Conservation (phyloP, 306 rosid species). For the Lupinus albus region DNA sequence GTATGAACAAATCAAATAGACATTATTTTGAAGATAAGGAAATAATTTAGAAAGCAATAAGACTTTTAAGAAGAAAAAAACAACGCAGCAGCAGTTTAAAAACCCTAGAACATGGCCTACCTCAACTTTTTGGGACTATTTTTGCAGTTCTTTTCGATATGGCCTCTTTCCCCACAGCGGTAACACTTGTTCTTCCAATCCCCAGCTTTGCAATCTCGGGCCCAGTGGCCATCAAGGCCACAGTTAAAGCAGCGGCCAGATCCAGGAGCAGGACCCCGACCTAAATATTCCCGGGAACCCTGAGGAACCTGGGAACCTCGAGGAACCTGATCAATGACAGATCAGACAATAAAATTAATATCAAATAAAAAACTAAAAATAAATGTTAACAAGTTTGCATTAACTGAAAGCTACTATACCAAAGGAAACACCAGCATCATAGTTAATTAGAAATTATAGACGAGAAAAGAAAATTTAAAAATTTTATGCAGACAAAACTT, state of each 20-base stretch:
- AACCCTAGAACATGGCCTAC: constrained; percentile 31
- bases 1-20: constrained; percentile 1
- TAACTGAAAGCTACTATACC: neutral
- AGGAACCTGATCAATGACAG: constrained; percentile 46
- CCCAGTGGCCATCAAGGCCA: constrained; percentile 80
- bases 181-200: constrained; percentile 82
- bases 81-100: neutral
- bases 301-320: constrained; percentile 25
- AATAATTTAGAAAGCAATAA: neutral
- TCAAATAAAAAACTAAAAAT: neutral
- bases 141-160: constrained; percentile 68
- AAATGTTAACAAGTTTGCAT: neutral
- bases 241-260: constrained; percentile 78
- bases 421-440: neutral
- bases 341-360: neutral
- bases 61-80: neutral
- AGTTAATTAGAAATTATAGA: neutral
- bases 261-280: constrained; percentile 76
- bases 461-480: neutral
- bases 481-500: neutral
- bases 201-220: constrained; percentile 78
- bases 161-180: constrained; percentile 81
- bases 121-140: constrained; percentile 67
- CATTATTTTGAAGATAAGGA: constrained; percentile 8
- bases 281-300: constrained; percentile 63